phyloP scores from a whole-genome alignment of 371 early-diverging fungal species.

The Circinella umbellata region DNA sequence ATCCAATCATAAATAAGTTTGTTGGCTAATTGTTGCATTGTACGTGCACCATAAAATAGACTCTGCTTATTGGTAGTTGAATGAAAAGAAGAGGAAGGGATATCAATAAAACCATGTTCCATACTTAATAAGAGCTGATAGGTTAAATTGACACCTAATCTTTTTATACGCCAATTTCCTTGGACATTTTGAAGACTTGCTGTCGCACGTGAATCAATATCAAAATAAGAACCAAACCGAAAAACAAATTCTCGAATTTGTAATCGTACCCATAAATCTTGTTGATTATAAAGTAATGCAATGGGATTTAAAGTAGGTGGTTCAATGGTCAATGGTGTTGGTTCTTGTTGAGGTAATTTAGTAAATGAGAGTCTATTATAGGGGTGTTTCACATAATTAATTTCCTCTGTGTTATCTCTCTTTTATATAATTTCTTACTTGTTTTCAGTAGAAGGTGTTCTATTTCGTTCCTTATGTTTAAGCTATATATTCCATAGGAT shows the following conservation, averaged over 20 bases:
- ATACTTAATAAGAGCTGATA: background rate
- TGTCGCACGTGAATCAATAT: conserved; percentile 25
- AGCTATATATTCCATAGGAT: no score
- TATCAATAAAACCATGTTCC: conserved; percentile 13
- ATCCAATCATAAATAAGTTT: conserved; percentile 6
- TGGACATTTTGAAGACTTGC: conserved; percentile 42
- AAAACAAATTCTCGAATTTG: conserved; percentile 51
- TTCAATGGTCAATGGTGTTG: conserved; percentile 2
- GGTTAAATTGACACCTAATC: conserved; percentile 23
- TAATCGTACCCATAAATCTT: conserved; percentile 48
- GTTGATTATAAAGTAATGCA: conserved; percentile 33
- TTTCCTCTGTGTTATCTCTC: no score
- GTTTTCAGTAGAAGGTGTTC: no score
- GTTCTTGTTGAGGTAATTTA: background rate
- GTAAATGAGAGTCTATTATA: conserved; percentile 7
- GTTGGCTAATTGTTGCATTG: conserved; percentile 1
- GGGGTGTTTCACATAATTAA: no score
- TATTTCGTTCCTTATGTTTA: no score
- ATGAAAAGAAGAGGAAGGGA: background rate
- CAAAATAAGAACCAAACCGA: conserved; percentile 46
- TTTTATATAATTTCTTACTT: no score
- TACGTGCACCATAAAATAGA: conserved; percentile 1
- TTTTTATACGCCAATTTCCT: conserved; percentile 46
- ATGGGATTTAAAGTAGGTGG: conserved; percentile 34
- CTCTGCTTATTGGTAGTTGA: background rate